Percentiles rank a stretch among this genome's conserved stretches.
These are phyloP conservation scores for Poterioochromonas sp. DNA, from an alignment of 352 stramenopile genomes.

Conservation along the genomic window DNA sequence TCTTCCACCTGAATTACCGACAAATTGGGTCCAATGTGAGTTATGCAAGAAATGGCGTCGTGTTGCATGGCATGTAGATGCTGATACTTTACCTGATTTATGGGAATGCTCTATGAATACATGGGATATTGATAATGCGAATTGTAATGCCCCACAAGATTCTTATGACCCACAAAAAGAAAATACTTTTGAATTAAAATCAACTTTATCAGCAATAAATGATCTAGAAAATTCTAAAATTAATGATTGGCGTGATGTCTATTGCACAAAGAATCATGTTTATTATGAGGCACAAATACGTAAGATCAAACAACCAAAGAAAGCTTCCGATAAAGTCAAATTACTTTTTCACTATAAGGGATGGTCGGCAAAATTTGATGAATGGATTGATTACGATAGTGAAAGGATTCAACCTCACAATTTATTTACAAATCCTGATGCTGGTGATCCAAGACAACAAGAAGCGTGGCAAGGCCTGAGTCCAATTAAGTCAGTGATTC, in stretches of 20 bases:
- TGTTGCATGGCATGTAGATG: slow-evolving; percentile 34
- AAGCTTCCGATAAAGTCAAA: not conserved
- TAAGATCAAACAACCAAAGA: not conserved
- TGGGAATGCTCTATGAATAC: slow-evolving; percentile 34
- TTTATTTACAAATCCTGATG: slow-evolving; percentile 4
- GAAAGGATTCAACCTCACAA: slow-evolving; percentile 9
- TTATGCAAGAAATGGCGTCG: slow-evolving; percentile 39
- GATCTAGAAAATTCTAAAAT: slow-evolving; percentile 2
- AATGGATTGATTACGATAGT: slow-evolving; percentile 12
- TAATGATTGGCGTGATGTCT: slow-evolving; percentile 9
- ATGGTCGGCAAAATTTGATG: slow-evolving; percentile 17
- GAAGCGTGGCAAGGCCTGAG: slow-evolving; percentile 6
- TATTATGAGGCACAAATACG: slow-evolving; percentile 29
- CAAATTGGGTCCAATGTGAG: slow-evolving; percentile 38
- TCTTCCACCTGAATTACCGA: slow-evolving; percentile 19
- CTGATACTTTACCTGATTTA: not conserved
- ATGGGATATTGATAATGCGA: slow-evolving; percentile 29
- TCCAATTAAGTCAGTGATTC: not conserved
- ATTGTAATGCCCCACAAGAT: slow-evolving; percentile 32
- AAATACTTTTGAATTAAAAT: slow-evolving; percentile 1
- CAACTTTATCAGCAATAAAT: not conserved
- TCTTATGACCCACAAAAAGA: slow-evolving; percentile 26
- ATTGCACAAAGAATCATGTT: not conserved
- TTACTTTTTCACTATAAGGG: slow-evolving; percentile 24
- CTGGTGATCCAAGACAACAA: not conserved